Base-by-base conservation (phyloP, 202 grass and related monocot genomes). In the Carex sylvatica region DNA sequence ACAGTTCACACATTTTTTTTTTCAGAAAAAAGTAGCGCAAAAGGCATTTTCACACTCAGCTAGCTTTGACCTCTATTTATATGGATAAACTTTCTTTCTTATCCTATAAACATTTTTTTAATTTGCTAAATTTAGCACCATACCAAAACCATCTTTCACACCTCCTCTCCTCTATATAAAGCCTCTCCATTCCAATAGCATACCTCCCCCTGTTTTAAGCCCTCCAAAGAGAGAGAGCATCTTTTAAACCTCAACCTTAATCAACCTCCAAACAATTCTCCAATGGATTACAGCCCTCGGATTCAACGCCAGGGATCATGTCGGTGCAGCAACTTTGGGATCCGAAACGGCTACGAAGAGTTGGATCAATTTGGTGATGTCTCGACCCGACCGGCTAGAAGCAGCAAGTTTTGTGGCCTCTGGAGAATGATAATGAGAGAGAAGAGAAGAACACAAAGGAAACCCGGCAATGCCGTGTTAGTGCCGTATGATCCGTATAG, bases 361-460 rank as follows among this genome's bases (percentile, higher is more conserved):
- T 86, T 83, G 83, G 66, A 63, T 33, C 81, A 84, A 81, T 82
- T 71, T 19, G 83, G 30, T 13, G 87, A 87, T 73, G 72, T 19
- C 56, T 77, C 22, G 69, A 65, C 70, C 26, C 75, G 54, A 15
- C 33, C 65, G 63, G 68, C 54, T 15, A 67, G 62, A 84, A 56
- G 87, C 12, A 65, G 8, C 24, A 78, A 61, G 72, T 86, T 96
- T 74, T 83, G 89, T 36, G 80, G 74, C 2, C 83, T 93, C 61
- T 99, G 93, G 97, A 84, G 91, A 82, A 85, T 85, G 83, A 89
- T 99, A 85, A 6, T 93, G 71, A 86, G 90, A 80, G 90, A 95
- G 80, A 95, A 91, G 86, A 88, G 49, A 81, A 77, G 87, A 85
- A 90, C 88, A 8, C 88, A 94, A 40, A 83, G 86, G 79, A 86